Evolutionary conservation across 495 filamentous ascomycete species (phyloP).

Genomic region (Penicillium dipodomyicola): DNA sequence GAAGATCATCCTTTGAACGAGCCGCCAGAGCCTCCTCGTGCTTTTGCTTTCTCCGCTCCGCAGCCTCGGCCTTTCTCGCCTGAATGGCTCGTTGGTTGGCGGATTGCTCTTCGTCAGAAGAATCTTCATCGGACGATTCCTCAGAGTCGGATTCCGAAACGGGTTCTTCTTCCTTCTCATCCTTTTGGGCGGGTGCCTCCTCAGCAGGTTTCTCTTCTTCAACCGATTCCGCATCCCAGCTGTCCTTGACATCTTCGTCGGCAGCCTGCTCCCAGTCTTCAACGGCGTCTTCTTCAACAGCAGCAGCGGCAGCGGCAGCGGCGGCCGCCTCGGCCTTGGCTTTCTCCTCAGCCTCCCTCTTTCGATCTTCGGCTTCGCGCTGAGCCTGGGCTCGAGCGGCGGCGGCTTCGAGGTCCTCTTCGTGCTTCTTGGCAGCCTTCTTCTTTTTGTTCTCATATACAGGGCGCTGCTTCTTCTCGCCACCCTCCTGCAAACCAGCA

Average conservation of each 20-base stretch:
- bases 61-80: slow-evolving; percentile 80
- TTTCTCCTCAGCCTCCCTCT: slow-evolving; percentile 63
- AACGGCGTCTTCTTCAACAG: slow-evolving; percentile 55
- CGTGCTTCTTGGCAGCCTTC: slow-evolving; percentile 68
- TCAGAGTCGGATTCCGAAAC: slow-evolving; percentile 46
- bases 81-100: slow-evolving; percentile 66
- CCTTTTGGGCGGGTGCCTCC: slow-evolving; percentile 25
- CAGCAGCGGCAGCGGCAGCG: slow-evolving; percentile 42
- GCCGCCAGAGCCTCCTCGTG: slow-evolving; percentile 91
- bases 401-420: slow-evolving; percentile 67
- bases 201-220: slow-evolving; percentile 53
- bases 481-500: slow-evolving; percentile 62
- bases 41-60: slow-evolving; percentile 81
- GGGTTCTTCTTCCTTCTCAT: slow-evolving; percentile 24
- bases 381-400: slow-evolving; percentile 59
- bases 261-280: slow-evolving; percentile 91
- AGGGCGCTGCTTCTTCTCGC: slow-evolving; percentile 71
- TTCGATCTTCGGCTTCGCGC: slow-evolving; percentile 64
- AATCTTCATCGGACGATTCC: slow-evolving; percentile 53
- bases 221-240: slow-evolving; percentile 87
- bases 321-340: slow-evolving; percentile 60
- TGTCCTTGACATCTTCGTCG: slow-evolving; percentile 82
- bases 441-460: slow-evolving; percentile 73
- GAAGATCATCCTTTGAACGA: slow-evolving; percentile 88
- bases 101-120: slow-evolving; percentile 65